phyloP scores from a whole-genome alignment of 805 yeast species.

The Dipodascus albidus region DNA sequence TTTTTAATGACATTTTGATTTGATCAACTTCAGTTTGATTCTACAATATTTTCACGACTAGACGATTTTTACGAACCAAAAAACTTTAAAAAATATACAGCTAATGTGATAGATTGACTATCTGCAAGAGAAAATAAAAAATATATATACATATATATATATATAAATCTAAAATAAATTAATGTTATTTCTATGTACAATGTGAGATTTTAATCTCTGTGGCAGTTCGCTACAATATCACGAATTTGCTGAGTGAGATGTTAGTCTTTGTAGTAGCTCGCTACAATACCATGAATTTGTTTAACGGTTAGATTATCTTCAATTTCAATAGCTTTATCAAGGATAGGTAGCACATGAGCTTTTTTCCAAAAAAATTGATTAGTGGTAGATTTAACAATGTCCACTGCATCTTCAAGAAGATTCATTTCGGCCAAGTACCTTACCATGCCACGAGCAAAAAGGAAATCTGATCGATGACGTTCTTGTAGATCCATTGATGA shows the following conservation, averaged over 20 bases:
- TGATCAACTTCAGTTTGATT: too few species aligned
- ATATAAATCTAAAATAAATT: too few species aligned
- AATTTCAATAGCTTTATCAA: slow-evolving; percentile 28
- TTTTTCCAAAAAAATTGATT: slow-evolving; percentile 61
- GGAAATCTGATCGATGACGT: slow-evolving; percentile 43
- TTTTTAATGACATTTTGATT: not conserved
- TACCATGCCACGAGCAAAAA: slow-evolving; percentile 66
- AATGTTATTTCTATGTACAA: too few species aligned
- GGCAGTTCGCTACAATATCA: slow-evolving; percentile 6
- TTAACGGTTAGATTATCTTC: slow-evolving; percentile 31
- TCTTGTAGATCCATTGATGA: slow-evolving; percentile 20
- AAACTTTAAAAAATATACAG: too few species aligned
- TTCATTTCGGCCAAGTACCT: slow-evolving; percentile 43
- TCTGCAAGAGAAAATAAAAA: too few species aligned
- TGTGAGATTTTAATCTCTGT: not conserved
- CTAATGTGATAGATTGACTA: too few species aligned
- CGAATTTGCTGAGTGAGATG: slow-evolving; percentile 1
- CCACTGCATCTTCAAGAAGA: slow-evolving; percentile 55
- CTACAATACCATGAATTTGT: slow-evolving; percentile 6
- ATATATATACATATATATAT: too few species aligned
- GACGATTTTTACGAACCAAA: too few species aligned
- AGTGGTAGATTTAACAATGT: slow-evolving; percentile 54
- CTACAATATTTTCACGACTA: too few species aligned
- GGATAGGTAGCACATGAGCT: slow-evolving; percentile 33
- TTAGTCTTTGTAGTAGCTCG: slow-evolving; percentile 2